phyloP scores from a whole-genome alignment of 208 protist genomes.

The Leishmania major region DNA sequence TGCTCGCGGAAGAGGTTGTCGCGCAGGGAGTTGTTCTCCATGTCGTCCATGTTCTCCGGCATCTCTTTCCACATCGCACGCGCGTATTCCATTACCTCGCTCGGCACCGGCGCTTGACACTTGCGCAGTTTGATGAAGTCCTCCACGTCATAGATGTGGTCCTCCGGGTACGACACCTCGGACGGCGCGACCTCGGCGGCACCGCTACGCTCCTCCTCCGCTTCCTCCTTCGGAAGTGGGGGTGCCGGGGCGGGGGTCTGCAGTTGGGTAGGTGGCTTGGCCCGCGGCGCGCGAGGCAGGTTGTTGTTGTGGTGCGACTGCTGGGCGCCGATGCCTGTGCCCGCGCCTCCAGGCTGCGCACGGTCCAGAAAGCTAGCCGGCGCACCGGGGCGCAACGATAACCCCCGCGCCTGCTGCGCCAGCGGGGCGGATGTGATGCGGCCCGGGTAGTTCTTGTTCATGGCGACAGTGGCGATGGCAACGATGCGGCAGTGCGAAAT shows the following conservation, averaged over 20 bases:
- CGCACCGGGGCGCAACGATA: constrained; percentile 7
- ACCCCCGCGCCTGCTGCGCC: constrained; percentile 19
- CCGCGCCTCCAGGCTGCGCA: not conserved
- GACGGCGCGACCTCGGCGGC: not conserved
- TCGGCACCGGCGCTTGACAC: constrained; percentile 41
- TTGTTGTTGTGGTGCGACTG: constrained; percentile 14
- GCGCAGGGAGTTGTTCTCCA: constrained; percentile 68
- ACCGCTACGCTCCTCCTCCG: constrained; percentile 8
- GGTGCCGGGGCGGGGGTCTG: constrained; percentile 4
- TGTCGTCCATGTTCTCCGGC: constrained; percentile 71
- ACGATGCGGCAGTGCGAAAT: not conserved
- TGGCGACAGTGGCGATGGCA: not conserved
- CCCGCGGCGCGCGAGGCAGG: constrained; percentile 21
- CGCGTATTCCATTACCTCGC: constrained; percentile 53
- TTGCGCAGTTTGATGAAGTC: constrained; percentile 57
- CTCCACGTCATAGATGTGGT: constrained; percentile 65
- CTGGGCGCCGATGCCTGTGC: not conserved
- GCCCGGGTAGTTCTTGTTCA: constrained; percentile 19
- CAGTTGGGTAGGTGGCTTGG: not conserved
- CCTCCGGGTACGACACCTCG: constrained; percentile 51
- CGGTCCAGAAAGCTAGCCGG: constrained; percentile 2
- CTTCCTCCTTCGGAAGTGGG: not conserved
- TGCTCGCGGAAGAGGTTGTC: constrained; percentile 72
- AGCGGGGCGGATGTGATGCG: constrained; percentile 26
- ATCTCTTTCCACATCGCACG: constrained; percentile 73